Evolutionary conservation across 2,329 filamentous ascomycete species (phyloP).

Genomic region (Neodidymelliopsis sp.): DNA sequence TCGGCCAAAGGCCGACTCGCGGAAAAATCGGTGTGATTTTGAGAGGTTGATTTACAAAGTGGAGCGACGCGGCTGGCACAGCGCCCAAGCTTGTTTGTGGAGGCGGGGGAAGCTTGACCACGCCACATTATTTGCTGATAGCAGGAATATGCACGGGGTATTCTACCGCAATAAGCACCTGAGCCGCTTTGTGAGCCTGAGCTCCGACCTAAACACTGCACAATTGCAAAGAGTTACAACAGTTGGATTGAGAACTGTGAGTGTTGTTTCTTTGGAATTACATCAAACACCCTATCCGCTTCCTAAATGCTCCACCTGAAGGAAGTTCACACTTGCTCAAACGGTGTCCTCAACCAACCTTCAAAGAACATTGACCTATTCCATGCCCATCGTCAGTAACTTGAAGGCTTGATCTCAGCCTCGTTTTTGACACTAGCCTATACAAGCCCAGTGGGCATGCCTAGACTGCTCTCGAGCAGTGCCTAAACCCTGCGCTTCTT

Average conservation of each 20-base stretch:
- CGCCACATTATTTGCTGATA: constrained; percentile 22
- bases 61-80: constrained; percentile 29
- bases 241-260: neutral
- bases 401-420: neutral
- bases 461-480: neutral
- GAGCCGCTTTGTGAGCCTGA: constrained; percentile 7
- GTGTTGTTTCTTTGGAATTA: neutral
- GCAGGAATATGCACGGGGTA: constrained; percentile 17
- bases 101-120: constrained; percentile 35
- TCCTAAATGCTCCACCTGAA: neutral
- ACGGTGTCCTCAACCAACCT: neutral
- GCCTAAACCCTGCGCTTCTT: constrained; percentile 12
- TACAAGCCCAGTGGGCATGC: neutral
- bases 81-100: constrained; percentile 24
- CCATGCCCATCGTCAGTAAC: neutral
- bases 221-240: neutral
- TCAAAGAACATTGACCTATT: no score
- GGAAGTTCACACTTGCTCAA: neutral
- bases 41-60: constrained; percentile 29
- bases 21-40: constrained; percentile 20
- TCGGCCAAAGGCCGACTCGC: constrained; percentile 30
- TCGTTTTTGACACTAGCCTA: neutral
- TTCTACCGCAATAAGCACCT: constrained; percentile 26
- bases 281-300: neutral
- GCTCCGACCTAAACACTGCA: constrained; percentile 10